Evolutionary conservation across 495 filamentous ascomycete species (phyloP), one percentile per base, ranked within the genome.

Genomic region (Annulohypoxylon stygium): DNA sequence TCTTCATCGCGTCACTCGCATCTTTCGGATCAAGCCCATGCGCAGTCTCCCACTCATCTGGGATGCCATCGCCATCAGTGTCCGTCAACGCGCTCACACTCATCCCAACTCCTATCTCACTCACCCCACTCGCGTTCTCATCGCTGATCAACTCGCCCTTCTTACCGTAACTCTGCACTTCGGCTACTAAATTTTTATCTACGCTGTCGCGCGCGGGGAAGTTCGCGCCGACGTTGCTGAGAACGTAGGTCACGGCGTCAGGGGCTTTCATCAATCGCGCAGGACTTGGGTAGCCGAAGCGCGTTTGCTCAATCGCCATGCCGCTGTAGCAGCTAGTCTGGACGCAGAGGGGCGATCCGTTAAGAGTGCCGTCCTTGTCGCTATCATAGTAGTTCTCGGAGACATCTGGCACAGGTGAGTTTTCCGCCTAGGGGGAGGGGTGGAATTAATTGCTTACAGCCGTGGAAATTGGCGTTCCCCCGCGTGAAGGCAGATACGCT

Each of bases 321-420:
- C 76, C 73, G 37, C 61, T 58, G 51, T 74, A 80, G 8, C 76
- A 75, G 23, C 77, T 63, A 8, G 65, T 63, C 39, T 71, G 18
- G 34, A 65, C 71, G 67, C 80, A 82, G 8, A 82, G 76, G 0
- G 75, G 34, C 39, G 79, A 76, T 18, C 78, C 65, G 65, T 81
- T 82, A 50, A 80, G 79, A 37, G 79, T 77, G 39, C 81, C 78
- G 45, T 75, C 77, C 4, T 75, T 75, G 58, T 83, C 74, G 69
- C 75, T 78, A 63, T 84, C 82, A 50, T 78, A 69, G 69, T 76
- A 83, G 61, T 83, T 84, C 57, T 80, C 78, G 7, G 78, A 73
- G 26, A 77, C 70, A 26, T 78, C 78, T 80, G 10, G n/a, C 37
- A 54, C 30, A 11, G 14, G n/a, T 70, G 14, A 61, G 53, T 51